A percentile compares a stretch with the other conserved stretches of the same genome.
Evolutionary conservation across 164 flowering plant genomes (phyloP).

Genomic region (Echeveria elegans): DNA sequence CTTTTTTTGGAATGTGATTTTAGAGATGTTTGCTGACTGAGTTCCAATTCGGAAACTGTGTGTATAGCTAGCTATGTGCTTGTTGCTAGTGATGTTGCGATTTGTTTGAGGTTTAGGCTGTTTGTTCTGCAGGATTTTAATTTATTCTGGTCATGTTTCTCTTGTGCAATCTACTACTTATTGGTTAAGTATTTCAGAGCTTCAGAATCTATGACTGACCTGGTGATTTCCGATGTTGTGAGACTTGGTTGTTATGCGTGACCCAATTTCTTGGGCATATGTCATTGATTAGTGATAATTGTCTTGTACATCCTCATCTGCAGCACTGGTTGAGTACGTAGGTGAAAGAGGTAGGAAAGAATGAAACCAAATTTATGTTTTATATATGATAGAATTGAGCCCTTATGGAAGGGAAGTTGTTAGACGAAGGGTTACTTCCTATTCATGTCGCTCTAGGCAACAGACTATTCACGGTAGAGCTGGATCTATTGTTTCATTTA

Average conservation of each 20-base stretch:
- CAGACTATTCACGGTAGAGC: not conserved
- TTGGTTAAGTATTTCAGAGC: not conserved
- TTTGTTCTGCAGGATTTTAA: not conserved
- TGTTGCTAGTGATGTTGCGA: not conserved
- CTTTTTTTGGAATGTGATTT: not conserved
- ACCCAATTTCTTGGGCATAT: not conserved
- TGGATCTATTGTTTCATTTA: not conserved
- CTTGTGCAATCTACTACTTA: not conserved
- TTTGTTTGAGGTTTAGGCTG: not conserved
- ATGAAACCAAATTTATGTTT: not conserved
- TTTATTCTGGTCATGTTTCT: not conserved
- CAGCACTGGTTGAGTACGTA: not conserved
- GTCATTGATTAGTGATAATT: not conserved
- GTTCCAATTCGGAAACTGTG: not conserved
- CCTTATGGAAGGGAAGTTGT: not conserved
- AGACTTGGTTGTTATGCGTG: not conserved
- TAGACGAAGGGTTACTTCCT: not conserved
- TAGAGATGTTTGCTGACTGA: not conserved
- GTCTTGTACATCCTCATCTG: not conserved
- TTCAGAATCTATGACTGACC: not conserved
- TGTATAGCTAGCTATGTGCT: not conserved
- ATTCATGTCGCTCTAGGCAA: not conserved
- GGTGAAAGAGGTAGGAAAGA: not conserved
- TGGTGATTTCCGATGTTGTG: not conserved
- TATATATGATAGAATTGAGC: not conserved